These are phyloP conservation scores for Massarina eburnea DNA, from an alignment of 2,329 filamentous ascomycete species.

Conservation along the genomic window DNA sequence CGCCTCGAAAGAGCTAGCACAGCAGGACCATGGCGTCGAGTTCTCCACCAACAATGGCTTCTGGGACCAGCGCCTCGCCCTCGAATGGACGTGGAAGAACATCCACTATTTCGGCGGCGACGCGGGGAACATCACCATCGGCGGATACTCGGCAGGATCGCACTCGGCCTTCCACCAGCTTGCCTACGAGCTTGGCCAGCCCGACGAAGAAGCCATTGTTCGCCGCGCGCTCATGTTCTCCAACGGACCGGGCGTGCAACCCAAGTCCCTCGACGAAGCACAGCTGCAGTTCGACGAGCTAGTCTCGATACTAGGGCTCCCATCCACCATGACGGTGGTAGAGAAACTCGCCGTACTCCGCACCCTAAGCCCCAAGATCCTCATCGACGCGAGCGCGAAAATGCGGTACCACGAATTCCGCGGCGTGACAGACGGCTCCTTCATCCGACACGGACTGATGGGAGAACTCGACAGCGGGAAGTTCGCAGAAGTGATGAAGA, in stretches of 20 bases:
- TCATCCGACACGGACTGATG: conserved; percentile 50
- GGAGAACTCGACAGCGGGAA: conserved; percentile 51
- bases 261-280: conserved; percentile 50
- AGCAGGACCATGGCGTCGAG: conserved; percentile 26
- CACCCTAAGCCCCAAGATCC: conserved; percentile 36
- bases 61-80: conserved; percentile 59
- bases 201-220: conserved; percentile 51
- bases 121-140: conserved; percentile 54
- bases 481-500: conserved; percentile 50
- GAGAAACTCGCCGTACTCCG: conserved; percentile 54
- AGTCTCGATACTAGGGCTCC: conserved; percentile 48
- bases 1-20: conserved; percentile 50
- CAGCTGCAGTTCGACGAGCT: conserved; percentile 58
- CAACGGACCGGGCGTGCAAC: conserved; percentile 57
- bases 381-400: conserved; percentile 47
- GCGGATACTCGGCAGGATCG: conserved; percentile 59
- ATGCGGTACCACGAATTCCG: conserved; percentile 58
- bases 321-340: conserved; percentile 36
- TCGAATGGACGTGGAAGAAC: conserved; percentile 59
- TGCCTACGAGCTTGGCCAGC: conserved; percentile 56
- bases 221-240: conserved; percentile 57
- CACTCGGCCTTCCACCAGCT: conserved; percentile 61
- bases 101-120: conserved; percentile 56
- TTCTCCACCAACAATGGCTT: conserved; percentile 55
- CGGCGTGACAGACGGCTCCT: conserved; percentile 53